Conservation (phyloP, 768 basidiomycete genomes). For the Nevesoporus exiguus region DNA sequence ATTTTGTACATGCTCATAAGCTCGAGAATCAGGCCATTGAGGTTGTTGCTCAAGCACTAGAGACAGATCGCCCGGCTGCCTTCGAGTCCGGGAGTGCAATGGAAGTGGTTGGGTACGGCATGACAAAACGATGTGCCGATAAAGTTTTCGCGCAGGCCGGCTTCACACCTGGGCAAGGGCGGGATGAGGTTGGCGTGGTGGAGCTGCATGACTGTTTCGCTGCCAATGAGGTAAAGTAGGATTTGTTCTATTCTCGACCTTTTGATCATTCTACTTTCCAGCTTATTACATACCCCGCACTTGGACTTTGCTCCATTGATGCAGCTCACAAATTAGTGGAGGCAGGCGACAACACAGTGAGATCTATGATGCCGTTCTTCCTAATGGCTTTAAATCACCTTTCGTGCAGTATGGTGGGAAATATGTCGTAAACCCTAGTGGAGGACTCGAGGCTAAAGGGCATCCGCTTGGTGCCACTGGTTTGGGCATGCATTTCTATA, state of each 20-base stretch:
- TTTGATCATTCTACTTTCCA: constrained; percentile 23
- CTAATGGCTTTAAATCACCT: background rate
- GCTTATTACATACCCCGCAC: constrained; percentile 79
- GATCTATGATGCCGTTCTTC: constrained; percentile 13
- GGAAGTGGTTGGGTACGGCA: constrained; percentile 77
- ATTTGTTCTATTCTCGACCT: background rate
- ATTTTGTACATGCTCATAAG: constrained; percentile 65
- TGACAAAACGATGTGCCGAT: constrained; percentile 68
- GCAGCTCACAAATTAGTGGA: constrained; percentile 76
- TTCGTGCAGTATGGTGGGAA: constrained; percentile 69
- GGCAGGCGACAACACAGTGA: constrained; percentile 72
- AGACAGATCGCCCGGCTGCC: constrained; percentile 62
- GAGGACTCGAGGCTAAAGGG: constrained; percentile 86
- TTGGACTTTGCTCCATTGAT: constrained; percentile 63
- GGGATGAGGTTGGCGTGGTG: constrained; percentile 77
- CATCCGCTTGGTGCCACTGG: constrained; percentile 84
- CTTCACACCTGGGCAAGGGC: constrained; percentile 54
- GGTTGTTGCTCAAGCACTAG: constrained; percentile 61
- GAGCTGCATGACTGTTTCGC: constrained; percentile 89
- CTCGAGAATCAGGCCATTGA: constrained; percentile 89
- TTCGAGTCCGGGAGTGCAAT: constrained; percentile 71
- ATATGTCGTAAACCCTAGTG: constrained; percentile 81
- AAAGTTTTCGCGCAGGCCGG: constrained; percentile 70
- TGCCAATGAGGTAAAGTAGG: constrained; percentile 62
- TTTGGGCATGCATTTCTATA: constrained; percentile 84